phyloP scores from a whole-genome alignment of 106 monocot genomes.

The Alisma plantagoaquatica region DNA sequence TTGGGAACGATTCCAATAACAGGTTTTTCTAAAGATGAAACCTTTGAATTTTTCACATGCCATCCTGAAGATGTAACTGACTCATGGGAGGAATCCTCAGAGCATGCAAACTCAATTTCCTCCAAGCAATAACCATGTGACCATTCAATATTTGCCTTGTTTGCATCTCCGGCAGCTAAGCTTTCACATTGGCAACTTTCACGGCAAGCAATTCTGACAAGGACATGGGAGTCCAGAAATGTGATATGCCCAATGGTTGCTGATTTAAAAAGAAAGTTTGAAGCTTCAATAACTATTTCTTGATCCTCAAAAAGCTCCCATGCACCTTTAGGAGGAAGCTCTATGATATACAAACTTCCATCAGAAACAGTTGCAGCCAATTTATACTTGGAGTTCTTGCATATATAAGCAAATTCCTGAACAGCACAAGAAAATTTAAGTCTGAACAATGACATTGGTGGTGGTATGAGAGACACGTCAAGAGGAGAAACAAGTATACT shows the following conservation, averaged over 20 bases:
- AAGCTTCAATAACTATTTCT: slow-evolving; percentile 33
- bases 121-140: slow-evolving; percentile 21
- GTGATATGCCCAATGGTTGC: slow-evolving; percentile 46
- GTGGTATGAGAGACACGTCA: slow-evolving; percentile 65
- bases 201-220: slow-evolving; percentile 45
- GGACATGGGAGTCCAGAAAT: slow-evolving; percentile 67
- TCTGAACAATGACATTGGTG: slow-evolving; percentile 83
- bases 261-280: slow-evolving; percentile 16
- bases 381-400: slow-evolving; percentile 41
- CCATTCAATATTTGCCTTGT: not conserved
- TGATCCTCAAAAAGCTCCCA: slow-evolving; percentile 79
- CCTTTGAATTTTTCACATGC: slow-evolving; percentile 40
- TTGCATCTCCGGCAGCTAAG: slow-evolving; percentile 8
- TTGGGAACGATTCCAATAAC: slow-evolving; percentile 50
- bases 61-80: slow-evolving; percentile 59
- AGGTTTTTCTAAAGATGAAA: slow-evolving; percentile 24
- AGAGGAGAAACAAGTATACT: slow-evolving; percentile 77
- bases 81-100: slow-evolving; percentile 45
- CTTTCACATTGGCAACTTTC: not conserved
- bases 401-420: slow-evolving; percentile 39
- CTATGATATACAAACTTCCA: slow-evolving; percentile 52
- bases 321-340: slow-evolving; percentile 38
- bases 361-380: slow-evolving; percentile 65
- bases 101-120: slow-evolving; percentile 73
- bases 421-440: slow-evolving; percentile 61